A percentile compares a stretch with the other conserved stretches of the same genome.
Conservation (phyloP, 208 protist species). For the Trypanosoma congolense region DNA sequence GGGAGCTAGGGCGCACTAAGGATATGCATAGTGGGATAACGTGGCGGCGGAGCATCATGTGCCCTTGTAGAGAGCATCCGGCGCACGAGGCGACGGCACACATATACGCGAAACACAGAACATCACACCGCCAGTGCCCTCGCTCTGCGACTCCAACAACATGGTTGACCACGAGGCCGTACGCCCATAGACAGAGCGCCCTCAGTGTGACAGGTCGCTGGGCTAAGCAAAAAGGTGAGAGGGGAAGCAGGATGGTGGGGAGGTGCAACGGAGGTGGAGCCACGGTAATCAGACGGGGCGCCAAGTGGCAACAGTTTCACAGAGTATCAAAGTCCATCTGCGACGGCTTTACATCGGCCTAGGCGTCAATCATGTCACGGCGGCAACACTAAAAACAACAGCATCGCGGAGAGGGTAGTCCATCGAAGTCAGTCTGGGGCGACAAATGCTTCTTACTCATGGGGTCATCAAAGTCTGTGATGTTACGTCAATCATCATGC, state of each 20-base stretch:
- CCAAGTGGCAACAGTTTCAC: constrained; percentile 25
- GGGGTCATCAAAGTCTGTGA: constrained; percentile 28
- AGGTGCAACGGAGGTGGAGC: background rate
- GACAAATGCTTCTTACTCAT: constrained; percentile 25
- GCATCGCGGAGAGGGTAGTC: background rate
- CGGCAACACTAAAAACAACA: constrained; percentile 1
- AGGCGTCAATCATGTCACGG: constrained; percentile 24
- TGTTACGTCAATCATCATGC: constrained; percentile 30
- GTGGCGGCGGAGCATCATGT: constrained; percentile 24
- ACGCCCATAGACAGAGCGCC: constrained; percentile 29
- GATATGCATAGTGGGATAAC: constrained; percentile 34
- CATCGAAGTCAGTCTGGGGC: constrained; percentile 22
- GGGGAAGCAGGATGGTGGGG: background rate
- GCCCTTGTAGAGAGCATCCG: background rate
- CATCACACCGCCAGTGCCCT: constrained; percentile 24
- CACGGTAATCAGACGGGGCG: constrained; percentile 28
- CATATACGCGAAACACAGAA: constrained; percentile 16
- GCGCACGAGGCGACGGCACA: background rate
- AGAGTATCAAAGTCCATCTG: constrained; percentile 29
- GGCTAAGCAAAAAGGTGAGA: background rate
- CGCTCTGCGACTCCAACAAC: constrained; percentile 18
- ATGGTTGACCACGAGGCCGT: constrained; percentile 23
- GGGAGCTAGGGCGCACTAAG: constrained; percentile 33
- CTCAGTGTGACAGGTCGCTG: constrained; percentile 26
- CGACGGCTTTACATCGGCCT: constrained; percentile 45